Base-by-base conservation (phyloP, 179 eudicot genomes). In the Drosera spatulata region DNA sequence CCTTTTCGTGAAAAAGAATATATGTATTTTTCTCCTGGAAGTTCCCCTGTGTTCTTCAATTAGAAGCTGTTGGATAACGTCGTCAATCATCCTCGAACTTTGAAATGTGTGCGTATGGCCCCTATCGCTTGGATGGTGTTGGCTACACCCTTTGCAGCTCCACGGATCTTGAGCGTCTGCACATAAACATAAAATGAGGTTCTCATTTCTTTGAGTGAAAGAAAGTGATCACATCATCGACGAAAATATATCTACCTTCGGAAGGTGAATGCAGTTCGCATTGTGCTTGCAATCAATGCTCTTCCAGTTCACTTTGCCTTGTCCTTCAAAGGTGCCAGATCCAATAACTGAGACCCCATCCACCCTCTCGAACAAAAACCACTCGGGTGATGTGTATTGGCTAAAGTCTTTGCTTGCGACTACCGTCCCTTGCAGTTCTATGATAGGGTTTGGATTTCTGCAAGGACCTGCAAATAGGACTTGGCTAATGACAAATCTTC, bases 391-490 rank as follows among this genome's bases (percentile, higher is more conserved):
- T 1, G 64, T 2, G 13, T 62, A 79, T 4, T 57, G 62, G 15
- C 58, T 64, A 1, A 68, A 38, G 45, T 82, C 78, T 1, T 76
- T 62, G 51, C 67, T 66, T 5, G 80, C 82, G 45, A 79, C 37
- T 38, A 79, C 56, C 3, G 60, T 70, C 13, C 87, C 87, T 49
- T 69, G 73, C 12, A 79, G 41, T 15, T 82, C 80, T 6, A 80
- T 71, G 3, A 74, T 74, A 7, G 69, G 66, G 0, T 40, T 40
- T 3, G 69, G 51, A 10, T 48, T 46, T 56, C 59, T 61, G 71
- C 95, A 86, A 0, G 95, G 95, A 9, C 95, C 95, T 1, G 58
- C 33, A 64, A 84, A 75, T 12, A 79, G 1, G 2, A 77, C 69
- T 44, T 76, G 85, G 3, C 78, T 82, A 4, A 61, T 37, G 46